Conservation (phyloP, 352 stramenopile species). For the Thalassiosira allenii region DNA sequence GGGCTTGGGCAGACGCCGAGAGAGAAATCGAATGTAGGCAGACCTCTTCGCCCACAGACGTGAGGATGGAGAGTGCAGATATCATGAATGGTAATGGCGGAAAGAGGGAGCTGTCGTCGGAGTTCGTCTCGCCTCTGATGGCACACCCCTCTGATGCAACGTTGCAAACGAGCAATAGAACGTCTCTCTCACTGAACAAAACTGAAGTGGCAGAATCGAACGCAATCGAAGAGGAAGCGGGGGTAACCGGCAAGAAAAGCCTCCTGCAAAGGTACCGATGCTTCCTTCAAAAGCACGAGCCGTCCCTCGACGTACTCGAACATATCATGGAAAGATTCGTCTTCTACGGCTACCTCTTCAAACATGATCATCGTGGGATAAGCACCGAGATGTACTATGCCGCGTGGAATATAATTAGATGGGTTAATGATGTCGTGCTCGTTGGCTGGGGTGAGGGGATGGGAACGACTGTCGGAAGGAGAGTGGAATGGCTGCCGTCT, state of each 20-base stretch:
- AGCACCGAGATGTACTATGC: conserved; percentile 54
- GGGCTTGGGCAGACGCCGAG: too few relatives aligned
- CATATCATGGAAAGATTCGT: conserved; percentile 52
- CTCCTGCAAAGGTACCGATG: conserved; percentile 34
- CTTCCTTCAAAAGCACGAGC: conserved; percentile 44
- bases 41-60: too few relatives aligned
- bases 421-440: conserved; percentile 51
- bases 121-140: too few relatives aligned
- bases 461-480: conserved; percentile 39
- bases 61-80: too few relatives aligned
- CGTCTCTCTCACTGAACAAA: too few relatives aligned
- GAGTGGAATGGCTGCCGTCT: conserved; percentile 26
- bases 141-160: too few relatives aligned
- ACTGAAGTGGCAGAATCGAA: too few relatives aligned
- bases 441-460: conserved; percentile 45
- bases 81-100: too few relatives aligned
- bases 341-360: conserved; percentile 52
- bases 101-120: too few relatives aligned
- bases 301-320: conserved; percentile 40
- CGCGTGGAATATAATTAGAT: conserved; percentile 46
- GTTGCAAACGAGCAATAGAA: too few relatives aligned
- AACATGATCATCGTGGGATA: conserved; percentile 30
- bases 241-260: neutral
- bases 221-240: too few relatives aligned
- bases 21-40: too few relatives aligned